phyloP scores from a whole-genome alignment of 2,329 filamentous ascomycete genomes.

The Fusarium staphyleae region DNA sequence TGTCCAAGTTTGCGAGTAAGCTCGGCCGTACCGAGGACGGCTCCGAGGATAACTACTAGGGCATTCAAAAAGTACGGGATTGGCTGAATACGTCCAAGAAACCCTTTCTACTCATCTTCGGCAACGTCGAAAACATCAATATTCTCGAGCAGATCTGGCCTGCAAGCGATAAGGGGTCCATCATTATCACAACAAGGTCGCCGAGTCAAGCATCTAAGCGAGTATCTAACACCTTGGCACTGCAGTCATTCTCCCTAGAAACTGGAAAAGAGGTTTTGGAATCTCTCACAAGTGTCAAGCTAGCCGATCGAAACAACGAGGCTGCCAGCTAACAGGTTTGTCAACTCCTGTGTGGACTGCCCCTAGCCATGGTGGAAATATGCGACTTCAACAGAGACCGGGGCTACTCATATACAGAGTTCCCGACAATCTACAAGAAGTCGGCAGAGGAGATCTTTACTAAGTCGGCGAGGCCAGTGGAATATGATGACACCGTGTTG shows the following conservation, averaged over 20 bases:
- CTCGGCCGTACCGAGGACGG: slow-evolving; percentile 6
- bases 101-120: slow-evolving; percentile 12
- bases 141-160: slow-evolving; percentile 11
- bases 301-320: not conserved
- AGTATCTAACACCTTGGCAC: not conserved
- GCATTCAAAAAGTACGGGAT: slow-evolving; percentile 4
- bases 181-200: slow-evolving; percentile 11
- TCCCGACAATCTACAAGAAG: slow-evolving; percentile 9
- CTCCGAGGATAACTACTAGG: not conserved
- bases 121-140: slow-evolving; percentile 6
- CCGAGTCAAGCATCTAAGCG: slow-evolving; percentile 6
- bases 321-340: slow-evolving; percentile 2
- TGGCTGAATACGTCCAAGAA: slow-evolving; percentile 7
- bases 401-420: slow-evolving; percentile 6
- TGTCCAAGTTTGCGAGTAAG: slow-evolving; percentile 6
- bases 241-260: slow-evolving; percentile 8
- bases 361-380: slow-evolving; percentile 8
- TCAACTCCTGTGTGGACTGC: slow-evolving; percentile 9
- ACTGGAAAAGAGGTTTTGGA: slow-evolving; percentile 2
- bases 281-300: slow-evolving; percentile 2
- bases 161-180: slow-evolving; percentile 7
- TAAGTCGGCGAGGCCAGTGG: not conserved
- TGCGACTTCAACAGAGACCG: slow-evolving; percentile 6
- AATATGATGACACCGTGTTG: slow-evolving; percentile 5
- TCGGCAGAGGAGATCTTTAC: slow-evolving; percentile 13